Evolutionary conservation across 2,329 filamentous ascomycete species (phyloP), one percentile per base, ranked within the genome.

Genomic region (Epichloe aotearoae): DNA sequence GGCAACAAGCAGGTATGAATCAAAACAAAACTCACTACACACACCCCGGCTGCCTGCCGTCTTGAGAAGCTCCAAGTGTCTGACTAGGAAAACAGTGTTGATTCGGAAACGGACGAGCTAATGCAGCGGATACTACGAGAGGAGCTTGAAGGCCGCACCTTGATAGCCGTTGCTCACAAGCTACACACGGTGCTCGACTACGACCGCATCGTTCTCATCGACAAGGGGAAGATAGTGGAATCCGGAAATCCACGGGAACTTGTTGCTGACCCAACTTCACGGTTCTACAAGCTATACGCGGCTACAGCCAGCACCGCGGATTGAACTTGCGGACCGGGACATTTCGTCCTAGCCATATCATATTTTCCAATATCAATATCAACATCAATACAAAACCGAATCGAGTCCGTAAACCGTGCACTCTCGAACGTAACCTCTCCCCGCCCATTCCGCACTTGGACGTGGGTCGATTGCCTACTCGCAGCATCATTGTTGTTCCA

Each of bases 141-240:
- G 1, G 60, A 67, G 47, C 66, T 69, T 26, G 50, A 54, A 2
- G 55, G 60, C 0, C 74, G 76, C 53, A 84, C 82, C 0, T 70
- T 85, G 15, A 62, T 72, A 17, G 62, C 66, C 2, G 61, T 72
- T n/a, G 67, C 63, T 0, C 69, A 72, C 53, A 64, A 69, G 20
- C 55, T 72, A n/a, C 62, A 67, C 6, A 74, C 73, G 3, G 72
- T 78, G 38, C 63, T 73, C 41, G 71, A 73, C 52, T 76, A 73
- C 59, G 75, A 79, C 57, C 66, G 64, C 19, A 67, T 86, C 15
- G 80, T 85, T 5, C 84, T 86, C 57, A 82, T 83, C 3, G 82
- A 86, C 62, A 80, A 80, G 40, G 82, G 83, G 0, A 67, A 65
- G 46, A 79, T 80, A 0, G 73, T 77, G 19, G 83, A 86, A 45